A percentile compares a stretch with the other conserved stretches of the same genome.
These are phyloP conservation scores for Backusella circina DNA, from an alignment of 192 early-diverging fungal genomes.

Conservation along the genomic window DNA sequence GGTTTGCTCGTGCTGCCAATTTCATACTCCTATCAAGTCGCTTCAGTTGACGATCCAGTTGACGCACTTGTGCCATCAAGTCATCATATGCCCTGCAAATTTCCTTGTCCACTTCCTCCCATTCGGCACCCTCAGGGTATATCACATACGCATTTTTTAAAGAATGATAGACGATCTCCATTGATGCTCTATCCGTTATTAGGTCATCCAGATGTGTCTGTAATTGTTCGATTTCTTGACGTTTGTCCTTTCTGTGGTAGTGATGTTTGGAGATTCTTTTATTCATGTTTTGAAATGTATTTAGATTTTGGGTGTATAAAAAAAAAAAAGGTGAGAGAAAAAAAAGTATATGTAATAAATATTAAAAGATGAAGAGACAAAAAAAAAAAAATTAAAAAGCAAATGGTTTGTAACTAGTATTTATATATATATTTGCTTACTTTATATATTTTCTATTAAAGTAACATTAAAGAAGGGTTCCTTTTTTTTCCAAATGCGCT, in stretches of 20 bases:
- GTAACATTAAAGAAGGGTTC: background rate
- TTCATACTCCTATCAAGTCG: constrained; percentile 2
- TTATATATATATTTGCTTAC: background rate
- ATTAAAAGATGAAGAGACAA: background rate
- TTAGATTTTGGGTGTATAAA: background rate
- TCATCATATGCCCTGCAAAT: constrained; percentile 11
- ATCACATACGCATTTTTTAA: constrained; percentile 6
- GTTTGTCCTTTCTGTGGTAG: background rate
- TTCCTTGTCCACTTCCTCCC: constrained; percentile 8
- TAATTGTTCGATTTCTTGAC: background rate
- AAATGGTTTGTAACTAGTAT: background rate
- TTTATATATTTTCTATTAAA: background rate
- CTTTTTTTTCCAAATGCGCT: background rate
- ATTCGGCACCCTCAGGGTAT: background rate
- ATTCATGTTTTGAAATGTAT: background rate
- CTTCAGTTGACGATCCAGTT: constrained; percentile 2
- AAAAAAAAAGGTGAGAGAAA: background rate
- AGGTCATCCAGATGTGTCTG: constrained; percentile 1
- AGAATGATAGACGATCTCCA: constrained; percentile 4
- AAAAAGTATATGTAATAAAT: background rate
- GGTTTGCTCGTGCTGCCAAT: background rate
- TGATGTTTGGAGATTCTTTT: background rate
- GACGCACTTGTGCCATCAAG: constrained; percentile 6
- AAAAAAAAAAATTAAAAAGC: background rate
- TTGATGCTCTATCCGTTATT: background rate